Evolutionary conservation across 352 stramenopile species (phyloP), one percentile per base, ranked within the genome.

Genomic region (Pythium brachiatum): DNA sequence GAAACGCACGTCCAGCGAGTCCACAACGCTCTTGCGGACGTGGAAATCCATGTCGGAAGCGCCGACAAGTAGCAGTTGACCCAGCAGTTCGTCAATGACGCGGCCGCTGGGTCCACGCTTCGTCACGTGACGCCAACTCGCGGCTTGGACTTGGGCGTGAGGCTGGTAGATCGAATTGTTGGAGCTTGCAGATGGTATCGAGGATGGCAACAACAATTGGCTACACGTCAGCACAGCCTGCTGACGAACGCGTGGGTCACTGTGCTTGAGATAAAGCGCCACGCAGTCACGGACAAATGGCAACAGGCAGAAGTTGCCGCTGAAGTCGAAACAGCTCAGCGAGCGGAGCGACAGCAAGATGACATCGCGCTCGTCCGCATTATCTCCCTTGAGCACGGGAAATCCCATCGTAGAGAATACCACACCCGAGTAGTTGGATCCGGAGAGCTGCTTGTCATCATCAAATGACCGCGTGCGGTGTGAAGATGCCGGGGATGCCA

Each of bases 231-330:
- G 73, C 3, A 94, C 86, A 2, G 88, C 86, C 73, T 98, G 92
- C 58, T 96, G 88, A 15, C 97, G 80, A 36, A 99, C 92, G 38
- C 88, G 81, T 20, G 76, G 76, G 27, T 97, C 92, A 7, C 84
- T 76, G 60, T 98, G 94, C 31, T 83, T 88, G 29, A 99, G 72
- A 65, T 99, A 99, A 32, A 90, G 65, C 1, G 89, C 75, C 34
- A 98, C 94, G 29, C 97, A 96, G 66, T 99, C 90, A 20, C 93
- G 83, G 15, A 98, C 89, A 74, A 99, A 98, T 8, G 96, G 96
- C 41, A 99, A 69, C 7, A 99, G 70, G 52, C 90, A 96, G 48
- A 98, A 95, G n/a, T 81, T 93, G 13, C 89, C 84, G 53, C 88
- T 89, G 55, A 98, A 96, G 57, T 90, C 83, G 69, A 99, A 98